Evolutionary conservation across 2,329 filamentous ascomycete genomes (phyloP).

Genomic region (Phoma sp.): DNA sequence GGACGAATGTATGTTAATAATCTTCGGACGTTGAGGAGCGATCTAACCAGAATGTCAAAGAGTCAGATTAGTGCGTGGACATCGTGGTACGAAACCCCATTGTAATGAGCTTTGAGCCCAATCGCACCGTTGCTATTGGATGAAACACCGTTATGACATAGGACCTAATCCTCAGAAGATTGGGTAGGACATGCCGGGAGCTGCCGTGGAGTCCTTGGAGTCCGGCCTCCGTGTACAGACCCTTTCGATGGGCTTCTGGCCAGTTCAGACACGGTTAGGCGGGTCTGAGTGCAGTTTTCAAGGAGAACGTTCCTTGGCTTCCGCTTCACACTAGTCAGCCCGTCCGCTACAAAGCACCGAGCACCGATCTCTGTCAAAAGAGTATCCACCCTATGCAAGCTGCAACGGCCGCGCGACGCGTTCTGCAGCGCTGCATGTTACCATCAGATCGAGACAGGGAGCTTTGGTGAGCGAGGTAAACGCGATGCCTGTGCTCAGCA

Average conservation of each 20-base stretch:
- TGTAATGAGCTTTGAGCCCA: background rate
- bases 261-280: background rate
- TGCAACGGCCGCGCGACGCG: background rate
- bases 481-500: too few relatives aligned
- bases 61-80: background rate
- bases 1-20: background rate
- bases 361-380: background rate
- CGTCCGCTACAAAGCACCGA: slow-evolving; percentile 6
- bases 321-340: background rate
- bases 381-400: background rate
- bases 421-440: background rate
- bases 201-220: slow-evolving; percentile 13
- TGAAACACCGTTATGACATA: background rate
- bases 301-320: background rate
- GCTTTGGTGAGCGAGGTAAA: background rate
- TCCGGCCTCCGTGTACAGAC: slow-evolving; percentile 5
- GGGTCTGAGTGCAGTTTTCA: background rate
- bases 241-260: background rate
- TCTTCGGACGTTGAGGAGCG: background rate
- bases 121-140: slow-evolving; percentile 1
- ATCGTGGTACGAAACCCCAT: slow-evolving; percentile 8
- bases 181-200: background rate
- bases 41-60: background rate
- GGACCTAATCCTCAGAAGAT: background rate
- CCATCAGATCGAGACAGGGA: background rate